phyloP scores from a whole-genome alignment of 2,329 filamentous ascomycete species.

The Aureobasidium leucospermi region DNA sequence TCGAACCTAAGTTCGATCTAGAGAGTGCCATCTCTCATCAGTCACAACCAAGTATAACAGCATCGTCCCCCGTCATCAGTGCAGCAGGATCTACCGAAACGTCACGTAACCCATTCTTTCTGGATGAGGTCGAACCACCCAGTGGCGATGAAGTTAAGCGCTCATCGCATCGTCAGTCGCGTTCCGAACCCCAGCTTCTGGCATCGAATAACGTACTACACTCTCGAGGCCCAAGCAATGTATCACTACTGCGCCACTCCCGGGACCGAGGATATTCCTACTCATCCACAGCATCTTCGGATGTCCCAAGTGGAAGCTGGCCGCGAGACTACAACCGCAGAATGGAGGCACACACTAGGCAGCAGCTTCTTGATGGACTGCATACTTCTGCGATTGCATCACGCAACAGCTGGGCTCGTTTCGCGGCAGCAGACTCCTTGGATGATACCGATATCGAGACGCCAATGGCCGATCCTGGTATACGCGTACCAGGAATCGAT shows the following conservation, averaged over 20 bases:
- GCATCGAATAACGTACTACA: constrained; percentile 24
- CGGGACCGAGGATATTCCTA: constrained; percentile 17
- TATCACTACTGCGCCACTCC: constrained; percentile 20
- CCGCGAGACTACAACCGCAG: constrained; percentile 16
- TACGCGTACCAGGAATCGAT: constrained; percentile 5
- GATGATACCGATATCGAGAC: constrained; percentile 7
- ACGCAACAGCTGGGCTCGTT: constrained; percentile 12
- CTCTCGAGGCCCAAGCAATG: constrained; percentile 26
- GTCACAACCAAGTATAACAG: constrained; percentile 33
- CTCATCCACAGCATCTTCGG: constrained; percentile 17
- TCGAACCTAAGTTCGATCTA: constrained; percentile 15
- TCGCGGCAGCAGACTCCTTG: constrained; percentile 9
- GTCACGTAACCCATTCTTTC: constrained; percentile 42
- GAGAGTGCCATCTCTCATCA: background rate
- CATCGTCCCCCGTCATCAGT: constrained; percentile 28
- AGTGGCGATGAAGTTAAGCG: constrained; percentile 25
- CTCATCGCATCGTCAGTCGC: constrained; percentile 31
- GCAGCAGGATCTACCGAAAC: constrained; percentile 28
- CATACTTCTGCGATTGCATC: constrained; percentile 5
- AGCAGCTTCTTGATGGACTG: constrained; percentile 12
- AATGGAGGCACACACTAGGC: constrained; percentile 17
- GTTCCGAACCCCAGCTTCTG: constrained; percentile 25
- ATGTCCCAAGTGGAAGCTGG: constrained; percentile 18
- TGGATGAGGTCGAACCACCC: constrained; percentile 34
- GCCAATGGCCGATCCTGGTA: background rate